Evolutionary conservation across 371 early-diverging fungal species (phyloP).

Genomic region (Amoeboaphelidium occidentale): DNA sequence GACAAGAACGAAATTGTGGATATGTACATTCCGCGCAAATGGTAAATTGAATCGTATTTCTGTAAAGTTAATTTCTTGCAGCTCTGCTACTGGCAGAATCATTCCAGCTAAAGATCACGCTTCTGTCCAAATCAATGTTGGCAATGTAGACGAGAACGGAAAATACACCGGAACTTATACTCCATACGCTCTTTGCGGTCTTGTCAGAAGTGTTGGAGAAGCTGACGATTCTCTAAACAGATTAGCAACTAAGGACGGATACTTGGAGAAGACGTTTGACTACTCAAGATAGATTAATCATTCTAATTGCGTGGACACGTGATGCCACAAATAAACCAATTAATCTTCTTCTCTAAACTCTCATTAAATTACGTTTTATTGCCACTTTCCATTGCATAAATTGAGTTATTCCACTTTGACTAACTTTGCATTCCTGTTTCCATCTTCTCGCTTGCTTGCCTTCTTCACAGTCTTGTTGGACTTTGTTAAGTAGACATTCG

Average conservation of each 20-base stretch:
- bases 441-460: too few relatives aligned
- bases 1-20: slow-evolving; percentile 50
- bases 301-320: background rate
- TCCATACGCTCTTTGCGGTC: slow-evolving; percentile 82
- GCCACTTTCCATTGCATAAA: too few relatives aligned
- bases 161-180: slow-evolving; percentile 41
- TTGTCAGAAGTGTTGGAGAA: slow-evolving; percentile 71
- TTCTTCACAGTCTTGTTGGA: too few relatives aligned
- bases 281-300: background rate
- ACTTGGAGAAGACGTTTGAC: slow-evolving; percentile 16
- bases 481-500: background rate
- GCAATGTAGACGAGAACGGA: slow-evolving; percentile 68
- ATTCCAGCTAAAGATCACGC: slow-evolving; percentile 92
- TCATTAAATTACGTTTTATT: too few relatives aligned
- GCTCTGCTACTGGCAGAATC: slow-evolving; percentile 70
- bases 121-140: slow-evolving; percentile 91
- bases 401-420: too few relatives aligned
- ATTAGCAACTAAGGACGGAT: slow-evolving; percentile 69
- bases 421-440: too few relatives aligned
- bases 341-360: too few relatives aligned
- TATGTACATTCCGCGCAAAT: slow-evolving; percentile 87
- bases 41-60: slow-evolving; percentile 24
- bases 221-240: slow-evolving; percentile 92
- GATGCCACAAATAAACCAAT: too few relatives aligned
- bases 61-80: slow-evolving; percentile 5